Base-by-base conservation (phyloP, 1,139 yeast genomes). In the Candida pseudoviswanathii region DNA sequence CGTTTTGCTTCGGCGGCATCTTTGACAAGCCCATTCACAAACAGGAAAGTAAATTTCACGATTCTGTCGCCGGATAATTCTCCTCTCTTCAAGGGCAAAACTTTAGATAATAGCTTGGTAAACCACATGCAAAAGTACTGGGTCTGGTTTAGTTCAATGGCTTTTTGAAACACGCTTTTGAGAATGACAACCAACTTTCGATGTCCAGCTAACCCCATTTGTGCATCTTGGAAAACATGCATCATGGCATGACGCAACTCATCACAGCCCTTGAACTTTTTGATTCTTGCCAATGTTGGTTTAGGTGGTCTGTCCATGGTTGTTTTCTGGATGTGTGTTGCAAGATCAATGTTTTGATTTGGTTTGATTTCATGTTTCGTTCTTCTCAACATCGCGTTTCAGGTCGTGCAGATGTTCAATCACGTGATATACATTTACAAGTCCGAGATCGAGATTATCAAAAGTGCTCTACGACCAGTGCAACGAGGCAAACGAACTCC, bases 141-240 rank as follows among this genome's bases (percentile, higher is more conserved):
- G 50, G 79, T 85, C 43, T 72, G 68, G 1, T 74, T 81, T 38
- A 82, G 67, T 11, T 75, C 75, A 4, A 73, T 66, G 1, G 96
- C 83, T 54, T 81, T 78, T 24, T 70, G 60, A 54, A 86, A 89
- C 11, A 89, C 71, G 45, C 79, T 78, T 59, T 78, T 79, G 62
- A 89, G 65, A 7, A 88, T 79, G 9, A 84, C 80, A 5, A 85
- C 82, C 50, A 89, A 83, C 59, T 89, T 86, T 43, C 89, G 74
- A 65, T 91, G 97, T 2, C 92, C 86, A 0, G 94, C 85, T 34
- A 85, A 74, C 1, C 89, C 77, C 36, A 68, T 54, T 60, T 92
- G 98, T 0, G 95, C 90, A 52, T 86, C 94, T 60, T 88, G 95
- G 62, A 92, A 92, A 2, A 86, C 84, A 50, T 81, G 84, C 0